Evolutionary conservation across 208 protist genomes (phyloP).

Genomic region (Leishmania tarentolae): DNA sequence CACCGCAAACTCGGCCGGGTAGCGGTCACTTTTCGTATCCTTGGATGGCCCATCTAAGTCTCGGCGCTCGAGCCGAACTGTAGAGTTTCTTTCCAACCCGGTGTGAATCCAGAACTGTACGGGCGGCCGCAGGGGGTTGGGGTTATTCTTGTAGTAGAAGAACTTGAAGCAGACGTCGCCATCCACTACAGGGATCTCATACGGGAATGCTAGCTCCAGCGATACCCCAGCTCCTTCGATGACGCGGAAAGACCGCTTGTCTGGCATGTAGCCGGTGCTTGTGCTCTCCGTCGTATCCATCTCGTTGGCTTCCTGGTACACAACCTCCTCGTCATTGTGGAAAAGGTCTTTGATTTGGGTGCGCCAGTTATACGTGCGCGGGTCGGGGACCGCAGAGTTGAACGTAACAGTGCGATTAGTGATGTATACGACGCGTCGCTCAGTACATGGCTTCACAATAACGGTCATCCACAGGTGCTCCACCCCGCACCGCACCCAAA

Average conservation of each 20-base stretch:
- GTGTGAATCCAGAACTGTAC: conserved; percentile 86
- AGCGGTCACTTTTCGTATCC: conserved; percentile 65
- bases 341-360: conserved; percentile 60
- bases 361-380: conserved; percentile 51
- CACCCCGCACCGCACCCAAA: conserved; percentile 54
- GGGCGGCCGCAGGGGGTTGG: conserved; percentile 61
- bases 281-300: conserved; percentile 37
- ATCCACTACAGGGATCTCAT: conserved; percentile 54
- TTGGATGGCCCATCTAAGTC: conserved; percentile 77
- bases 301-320: conserved; percentile 54
- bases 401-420: conserved; percentile 64
- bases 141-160: conserved; percentile 69
- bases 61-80: conserved; percentile 32
- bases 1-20: conserved; percentile 65
- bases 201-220: conserved; percentile 40
- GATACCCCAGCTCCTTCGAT: conserved; percentile 18
- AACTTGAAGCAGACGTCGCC: conserved; percentile 72
- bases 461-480: conserved; percentile 74
- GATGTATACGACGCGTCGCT: conserved; percentile 60
- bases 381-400: conserved; percentile 44
- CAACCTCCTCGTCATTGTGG: conserved; percentile 53
- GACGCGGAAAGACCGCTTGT: conserved; percentile 23
- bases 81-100: conserved; percentile 41
- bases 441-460: conserved; percentile 58
- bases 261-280: conserved; percentile 28